Evolutionary conservation across 768 basidiomycete species (phyloP), one percentile per base, ranked within the genome.

Genomic region (Pulveroboletus frians): DNA sequence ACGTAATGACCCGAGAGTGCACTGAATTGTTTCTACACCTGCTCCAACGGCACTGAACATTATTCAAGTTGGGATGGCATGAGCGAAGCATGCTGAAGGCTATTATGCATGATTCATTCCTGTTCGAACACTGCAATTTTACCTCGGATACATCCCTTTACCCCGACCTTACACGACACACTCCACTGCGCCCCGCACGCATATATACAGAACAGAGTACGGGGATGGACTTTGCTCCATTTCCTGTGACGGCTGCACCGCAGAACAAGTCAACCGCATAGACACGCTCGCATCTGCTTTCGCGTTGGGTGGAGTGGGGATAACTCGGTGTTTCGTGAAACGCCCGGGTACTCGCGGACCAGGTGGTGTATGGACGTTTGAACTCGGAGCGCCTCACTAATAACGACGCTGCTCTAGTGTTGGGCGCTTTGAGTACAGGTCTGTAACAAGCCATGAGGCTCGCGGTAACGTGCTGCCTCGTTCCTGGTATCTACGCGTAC

Each of bases 401-500:
- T 9, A 23, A 23, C 23, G 23, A 23, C 23, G 3, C 23, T 23
- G 23, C 23, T 23, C 23, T 23, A 5, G 23, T 23, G 23, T 23
- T 23, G 23, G 23, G 23, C 13, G 30, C 30, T 31, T 9, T 31
- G 30, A 31, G 30, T 9, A 13, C 30, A 31, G 13, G 9, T 8
- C 4, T 10, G 10, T 13, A 36, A 9, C 34, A 29, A 18, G 14
- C 30, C 34, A 62, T 56, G 50, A 29, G 27, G 5, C 36, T 51
- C 26, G 37, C 23, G 5, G 30, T 27, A 35, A 17, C 10, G 2
- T 41, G 5, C 27, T 46, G 2, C 39, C 7, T 57, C 11, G n/a
- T 58, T 39, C 36, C 47, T 36, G 34, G 43, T 35, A n/a, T 49
- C 40, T 35, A 43, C 18, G 58, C 58, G 15, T 58, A 58, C 39